Percentiles rank a stretch among this genome's conserved stretches.
These are phyloP conservation scores for Nectriaceae sp. DNA, from an alignment of 2,329 filamentous ascomycete genomes.

Conservation along the genomic window DNA sequence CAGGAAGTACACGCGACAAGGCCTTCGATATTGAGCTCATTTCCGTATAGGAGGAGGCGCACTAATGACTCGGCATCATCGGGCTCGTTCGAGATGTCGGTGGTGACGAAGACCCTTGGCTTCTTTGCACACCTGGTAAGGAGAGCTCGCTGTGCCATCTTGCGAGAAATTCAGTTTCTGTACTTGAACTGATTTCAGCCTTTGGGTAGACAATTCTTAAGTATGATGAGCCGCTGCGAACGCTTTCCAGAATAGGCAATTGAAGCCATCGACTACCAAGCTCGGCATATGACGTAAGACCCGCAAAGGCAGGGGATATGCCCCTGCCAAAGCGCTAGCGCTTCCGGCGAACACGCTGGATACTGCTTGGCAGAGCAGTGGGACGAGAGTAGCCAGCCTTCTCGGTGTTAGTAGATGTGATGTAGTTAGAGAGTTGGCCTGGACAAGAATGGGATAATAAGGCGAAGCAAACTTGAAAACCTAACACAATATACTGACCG, in stretches of 20 bases:
- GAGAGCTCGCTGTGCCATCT: background rate
- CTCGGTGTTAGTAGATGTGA: too few relatives aligned
- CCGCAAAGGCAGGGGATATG: too few relatives aligned
- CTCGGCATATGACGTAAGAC: too few relatives aligned
- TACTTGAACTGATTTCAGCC: background rate
- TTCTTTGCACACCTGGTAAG: conserved; percentile 11
- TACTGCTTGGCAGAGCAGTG: too few relatives aligned
- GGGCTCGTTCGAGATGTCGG: conserved; percentile 48
- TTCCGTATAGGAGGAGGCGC: conserved; percentile 44
- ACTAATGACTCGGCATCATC: conserved; percentile 46
- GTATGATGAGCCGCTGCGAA: background rate
- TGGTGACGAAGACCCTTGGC: conserved; percentile 40
- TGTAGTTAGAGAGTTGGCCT: too few relatives aligned
- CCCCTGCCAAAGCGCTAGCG: too few relatives aligned
- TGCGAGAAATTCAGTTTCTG: background rate
- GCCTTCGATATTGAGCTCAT: conserved; percentile 46
- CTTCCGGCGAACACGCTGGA: too few relatives aligned
- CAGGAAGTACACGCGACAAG: conserved; percentile 46
- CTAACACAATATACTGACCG: too few relatives aligned
- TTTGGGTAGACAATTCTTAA: background rate
- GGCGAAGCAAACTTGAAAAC: too few relatives aligned
- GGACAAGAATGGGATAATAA: too few relatives aligned
- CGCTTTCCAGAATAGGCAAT: background rate
- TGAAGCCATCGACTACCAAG: background rate
- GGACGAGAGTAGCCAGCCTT: too few relatives aligned